Evolutionary conservation across 1,284 basidiomycete species (phyloP), one percentile per base, ranked within the genome.

Genomic region (Jaminaea rosea): DNA sequence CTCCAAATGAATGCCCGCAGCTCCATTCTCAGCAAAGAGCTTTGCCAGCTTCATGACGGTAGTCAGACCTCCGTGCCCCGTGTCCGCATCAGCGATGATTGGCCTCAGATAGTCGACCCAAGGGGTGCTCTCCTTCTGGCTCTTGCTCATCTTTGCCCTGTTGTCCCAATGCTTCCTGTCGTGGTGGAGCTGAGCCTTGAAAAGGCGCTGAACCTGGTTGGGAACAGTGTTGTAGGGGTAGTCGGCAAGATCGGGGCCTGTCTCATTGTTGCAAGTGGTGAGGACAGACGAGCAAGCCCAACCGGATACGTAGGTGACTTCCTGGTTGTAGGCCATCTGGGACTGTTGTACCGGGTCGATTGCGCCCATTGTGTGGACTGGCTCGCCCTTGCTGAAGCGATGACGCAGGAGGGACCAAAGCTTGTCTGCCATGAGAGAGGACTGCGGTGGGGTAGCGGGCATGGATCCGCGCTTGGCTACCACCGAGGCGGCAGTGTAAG

Each of bases 201-300:
- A 72, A 21, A 73, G 66, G 47, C 70, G 61, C 59, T 73, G 65
- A 4, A 73, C 71, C 59, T 73, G 70, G 55, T 93, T 93, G 21
- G 89, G 89, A 6, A 93, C 89, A 0, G 89, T 93, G 6, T 88
- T 92, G 75, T 91, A 93, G 0, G 89, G 89, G 73, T 93, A 93
- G 75, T 93, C 76, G 26, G 92, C 94, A 72, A 98, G 83, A 79
- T 98, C 93, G 34, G 93, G 93, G 41, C 93, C 93, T 49, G 96
- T 92, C 77, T 98, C 94, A 70, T 97, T 92, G 69, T 83, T 87
- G 26, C 84, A 86, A 1, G 91, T 94, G 31, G 70, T 73, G 24
- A 75, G 59, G 13, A 73, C 70, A 23, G 88, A 89, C 47, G 89
- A 80, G 52, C 91, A 81, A 55, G 91, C 96, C 92, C 93, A 99